Evolutionary conservation across 345 rosid genomes (phyloP), one percentile per base, ranked within the genome.

Genomic region (Brassica carinata): DNA sequence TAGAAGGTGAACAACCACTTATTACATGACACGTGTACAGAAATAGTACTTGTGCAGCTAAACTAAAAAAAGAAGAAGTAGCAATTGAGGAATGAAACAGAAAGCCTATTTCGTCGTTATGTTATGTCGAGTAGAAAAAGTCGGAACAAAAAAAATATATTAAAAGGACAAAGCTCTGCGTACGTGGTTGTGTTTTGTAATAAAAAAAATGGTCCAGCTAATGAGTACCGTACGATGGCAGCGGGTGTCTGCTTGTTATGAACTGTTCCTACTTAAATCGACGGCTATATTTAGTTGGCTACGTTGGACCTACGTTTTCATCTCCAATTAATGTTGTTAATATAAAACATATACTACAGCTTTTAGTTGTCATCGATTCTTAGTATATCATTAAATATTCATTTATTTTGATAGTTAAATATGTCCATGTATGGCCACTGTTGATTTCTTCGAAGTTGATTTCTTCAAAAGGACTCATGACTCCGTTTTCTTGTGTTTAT

Each of bases 231-330:
- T 78, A 78, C 80, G 77, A 78, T 83, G 76, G 43, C 34, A 76
- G 33, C 67, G 29, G 2, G 69, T 59, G n/a, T 63, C 36, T 73
- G 48, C 66, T 38, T 53, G 43, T 69, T 55, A 70, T 70, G 71
- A 70, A 78, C 76, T 81, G 77, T 76, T 81, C 58, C 4, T 71
- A 33, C 69, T 31, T 10, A 67, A 76, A 76, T 81, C 81, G 65
- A 81, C 84, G 84, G 84, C 81, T 81, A 33, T 59, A 48, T 67
- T 81, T 77, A 43, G 77, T 81, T 76, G 83, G 73, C 72, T 74
- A 58, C 18, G 63, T 29, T 73, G 68, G 59, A 34, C 74, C 68
- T 79, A 72, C 77, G 82, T 73, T 79, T 72, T 18, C 23, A 31
- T 67, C 79, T 33, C 4, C 11, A 59, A 15, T 38, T 67, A 57